Percentiles rank a stretch among this genome's conserved stretches.
Evolutionary conservation across 148 eudicot species (phyloP).

Genomic region (Rhododendron vialii): DNA sequence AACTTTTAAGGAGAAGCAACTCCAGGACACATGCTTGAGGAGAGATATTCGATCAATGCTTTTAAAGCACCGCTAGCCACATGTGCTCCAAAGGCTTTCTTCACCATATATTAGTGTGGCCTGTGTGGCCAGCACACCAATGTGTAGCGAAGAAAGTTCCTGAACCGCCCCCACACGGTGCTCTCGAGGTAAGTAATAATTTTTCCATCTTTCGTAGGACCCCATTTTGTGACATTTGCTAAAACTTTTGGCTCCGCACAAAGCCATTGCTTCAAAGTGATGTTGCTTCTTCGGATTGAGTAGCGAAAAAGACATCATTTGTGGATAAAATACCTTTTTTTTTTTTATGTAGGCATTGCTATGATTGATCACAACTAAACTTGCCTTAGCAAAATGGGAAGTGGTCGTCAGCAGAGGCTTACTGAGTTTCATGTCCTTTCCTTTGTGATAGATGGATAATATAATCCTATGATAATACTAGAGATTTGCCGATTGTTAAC

Average conservation of each 20-base stretch:
- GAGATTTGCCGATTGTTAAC: no score
- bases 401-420: not conserved
- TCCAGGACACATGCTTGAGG: not conserved
- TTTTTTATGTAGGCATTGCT: not conserved
- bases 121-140: not conserved
- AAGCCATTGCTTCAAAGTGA: constrained; percentile 22
- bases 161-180: no score
- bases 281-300: constrained; percentile 9
- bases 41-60: not conserved
- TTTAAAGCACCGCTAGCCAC: not conserved
- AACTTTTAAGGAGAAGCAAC: not conserved
- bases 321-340: not conserved
- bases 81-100: no score
- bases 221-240: not conserved
- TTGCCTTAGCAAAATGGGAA: not conserved
- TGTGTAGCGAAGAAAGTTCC: not conserved
- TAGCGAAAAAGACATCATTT: constrained; percentile 8
- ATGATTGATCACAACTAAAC: not conserved
- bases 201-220: not conserved
- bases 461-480: not conserved
- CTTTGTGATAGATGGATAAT: not conserved
- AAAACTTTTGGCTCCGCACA: not conserved
- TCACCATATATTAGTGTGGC: not conserved
- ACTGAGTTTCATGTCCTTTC: not conserved
- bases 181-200: not conserved